phyloP scores from a whole-genome alignment of 2,329 filamentous ascomycete species.

The Beauveria varroae region DNA sequence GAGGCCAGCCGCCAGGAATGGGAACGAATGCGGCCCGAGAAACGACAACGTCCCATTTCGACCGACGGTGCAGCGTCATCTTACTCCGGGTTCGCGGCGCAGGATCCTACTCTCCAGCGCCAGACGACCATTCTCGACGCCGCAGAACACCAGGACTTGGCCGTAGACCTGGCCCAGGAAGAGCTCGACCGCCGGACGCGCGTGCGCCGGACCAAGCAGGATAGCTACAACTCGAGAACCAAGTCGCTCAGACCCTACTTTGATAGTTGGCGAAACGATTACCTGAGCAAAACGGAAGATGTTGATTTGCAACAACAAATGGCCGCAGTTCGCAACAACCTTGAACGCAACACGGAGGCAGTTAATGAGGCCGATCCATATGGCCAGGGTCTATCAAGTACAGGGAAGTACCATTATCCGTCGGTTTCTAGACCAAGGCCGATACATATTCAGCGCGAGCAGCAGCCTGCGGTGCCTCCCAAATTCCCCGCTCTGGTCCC shows the following conservation, averaged over 20 bases:
- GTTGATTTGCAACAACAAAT: constrained; percentile 43
- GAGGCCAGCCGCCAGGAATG: constrained; percentile 64
- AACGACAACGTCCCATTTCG: constrained; percentile 13
- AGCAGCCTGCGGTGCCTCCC: constrained; percentile 14
- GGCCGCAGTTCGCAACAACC: constrained; percentile 41
- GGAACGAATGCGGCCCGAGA: constrained; percentile 43
- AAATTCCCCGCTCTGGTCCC: constrained; percentile 20
- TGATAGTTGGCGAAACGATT: constrained; percentile 1
- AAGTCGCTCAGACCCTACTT: constrained; percentile 4
- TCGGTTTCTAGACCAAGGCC: constrained; percentile 45
- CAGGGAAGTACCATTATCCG: constrained; percentile 45
- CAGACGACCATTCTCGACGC: constrained; percentile 58
- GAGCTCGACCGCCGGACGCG: constrained; percentile 64
- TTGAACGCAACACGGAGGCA: constrained; percentile 30
- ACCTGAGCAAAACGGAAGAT: constrained; percentile 26
- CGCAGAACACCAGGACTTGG: constrained; percentile 64
- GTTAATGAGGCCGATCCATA: constrained; percentile 13
- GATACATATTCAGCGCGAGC: constrained; percentile 33
- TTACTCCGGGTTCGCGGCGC: constrained; percentile 43
- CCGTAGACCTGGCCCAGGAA: constrained; percentile 65
- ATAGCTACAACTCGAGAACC: background rate
- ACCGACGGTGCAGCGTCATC: constrained; percentile 19
- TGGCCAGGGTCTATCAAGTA: constrained; percentile 17
- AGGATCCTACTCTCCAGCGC: constrained; percentile 54
- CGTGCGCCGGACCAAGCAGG: constrained; percentile 41